Evolutionary conservation across 2,329 filamentous ascomycete species (phyloP).

Genomic region (Scorias spongiosa): DNA sequence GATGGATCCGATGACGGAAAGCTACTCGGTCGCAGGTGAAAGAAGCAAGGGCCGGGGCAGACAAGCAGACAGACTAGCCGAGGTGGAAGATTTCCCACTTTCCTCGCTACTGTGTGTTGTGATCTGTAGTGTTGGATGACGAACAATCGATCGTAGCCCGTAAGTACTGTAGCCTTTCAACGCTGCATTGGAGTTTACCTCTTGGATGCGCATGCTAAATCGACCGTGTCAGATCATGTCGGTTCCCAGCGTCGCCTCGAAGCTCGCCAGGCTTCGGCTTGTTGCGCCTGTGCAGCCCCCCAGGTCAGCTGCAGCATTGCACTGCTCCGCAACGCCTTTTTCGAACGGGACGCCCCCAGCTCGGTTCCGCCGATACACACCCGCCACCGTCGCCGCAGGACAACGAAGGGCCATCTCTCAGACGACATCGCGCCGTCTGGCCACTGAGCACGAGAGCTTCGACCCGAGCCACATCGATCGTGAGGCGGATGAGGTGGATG

Average conservation of each 20-base stretch:
- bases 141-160: no score
- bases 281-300: not conserved
- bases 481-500: conserved; percentile 86
- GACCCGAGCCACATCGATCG: conserved; percentile 50
- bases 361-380: conserved; percentile 13
- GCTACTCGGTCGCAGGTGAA: no score
- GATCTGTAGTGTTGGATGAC: no score
- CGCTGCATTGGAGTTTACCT: no score
- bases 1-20: no score
- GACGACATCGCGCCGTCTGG: conserved; percentile 16
- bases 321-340: not conserved
- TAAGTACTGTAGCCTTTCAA: no score
- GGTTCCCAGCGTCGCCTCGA: conserved; percentile 9
- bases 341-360: conserved; percentile 9
- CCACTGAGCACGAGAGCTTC: conserved; percentile 28
- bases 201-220: no score
- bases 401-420: conserved; percentile 19
- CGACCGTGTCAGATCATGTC: conserved; percentile 5
- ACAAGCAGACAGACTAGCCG: no score
- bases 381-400: conserved; percentile 19
- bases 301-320: not conserved
- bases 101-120: no score
- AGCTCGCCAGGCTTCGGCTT: conserved; percentile 7
- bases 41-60: no score
- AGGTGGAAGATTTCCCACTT: no score